Percentiles rank a stretch among this genome's conserved stretches.
Evolutionary conservation across 495 filamentous ascomycete species (phyloP).

Genomic region (Cercophora scortea): DNA sequence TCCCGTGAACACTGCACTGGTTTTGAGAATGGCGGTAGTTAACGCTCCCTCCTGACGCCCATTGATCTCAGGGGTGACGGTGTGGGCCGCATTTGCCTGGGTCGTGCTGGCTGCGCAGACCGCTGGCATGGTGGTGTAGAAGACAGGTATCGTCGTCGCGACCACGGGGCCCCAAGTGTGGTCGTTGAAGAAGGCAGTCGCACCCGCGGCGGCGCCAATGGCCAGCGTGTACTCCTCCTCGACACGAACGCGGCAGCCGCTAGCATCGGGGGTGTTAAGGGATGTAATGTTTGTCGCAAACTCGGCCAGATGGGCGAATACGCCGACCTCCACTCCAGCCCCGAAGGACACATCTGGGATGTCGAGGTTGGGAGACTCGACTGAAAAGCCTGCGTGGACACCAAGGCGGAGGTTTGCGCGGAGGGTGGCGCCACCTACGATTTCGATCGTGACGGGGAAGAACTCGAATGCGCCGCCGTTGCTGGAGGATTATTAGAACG

Average conservation of each 20-base stretch:
- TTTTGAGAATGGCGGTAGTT: constrained; percentile 19
- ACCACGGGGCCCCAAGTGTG: constrained; percentile 44
- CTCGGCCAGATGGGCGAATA: constrained; percentile 45
- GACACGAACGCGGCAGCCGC: constrained; percentile 34
- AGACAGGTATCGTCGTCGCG: constrained; percentile 40
- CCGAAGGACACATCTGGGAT: constrained; percentile 13
- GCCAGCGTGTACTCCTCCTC: constrained; percentile 41
- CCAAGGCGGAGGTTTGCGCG: constrained; percentile 39
- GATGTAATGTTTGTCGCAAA: constrained; percentile 42
- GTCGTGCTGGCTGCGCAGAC: constrained; percentile 32
- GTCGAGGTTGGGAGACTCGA: constrained; percentile 9
- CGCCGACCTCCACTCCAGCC: constrained; percentile 35
- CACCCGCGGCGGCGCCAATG: constrained; percentile 44
- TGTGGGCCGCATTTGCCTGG: neutral
- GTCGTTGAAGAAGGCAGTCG: constrained; percentile 32
- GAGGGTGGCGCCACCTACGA: constrained; percentile 27
- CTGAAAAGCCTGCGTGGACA: constrained; percentile 34
- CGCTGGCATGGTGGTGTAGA: constrained; percentile 42
- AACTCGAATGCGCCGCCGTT: constrained; percentile 50
- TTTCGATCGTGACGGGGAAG: constrained; percentile 40
- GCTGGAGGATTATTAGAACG: constrained; percentile 10
- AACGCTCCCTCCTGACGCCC: neutral
- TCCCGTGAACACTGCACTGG: constrained; percentile 28
- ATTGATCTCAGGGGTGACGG: neutral
- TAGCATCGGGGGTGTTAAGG: constrained; percentile 6